Percentiles rank a stretch among this genome's conserved stretches.
These are phyloP conservation scores for Suillus subluteus DNA, from an alignment of 768 basidiomycete species.

Conservation along the genomic window DNA sequence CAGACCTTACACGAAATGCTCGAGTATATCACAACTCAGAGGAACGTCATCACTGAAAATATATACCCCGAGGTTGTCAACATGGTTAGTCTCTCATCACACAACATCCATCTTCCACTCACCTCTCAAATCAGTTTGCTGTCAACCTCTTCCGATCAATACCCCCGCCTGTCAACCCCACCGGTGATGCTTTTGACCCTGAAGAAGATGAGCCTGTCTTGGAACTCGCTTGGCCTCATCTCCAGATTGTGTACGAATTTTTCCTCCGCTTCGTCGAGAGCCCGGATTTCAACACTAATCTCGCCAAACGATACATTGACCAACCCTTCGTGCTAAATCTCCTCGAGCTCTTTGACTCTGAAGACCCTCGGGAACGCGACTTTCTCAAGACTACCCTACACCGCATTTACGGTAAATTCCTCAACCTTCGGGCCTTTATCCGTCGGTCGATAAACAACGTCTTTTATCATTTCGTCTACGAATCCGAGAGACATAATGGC, in stretches of 20 bases:
- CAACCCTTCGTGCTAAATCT: conserved; percentile 95
- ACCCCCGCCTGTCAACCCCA: conserved; percentile 98
- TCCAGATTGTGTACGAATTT: conserved; percentile 99
- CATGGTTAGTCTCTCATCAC: conserved; percentile 68
- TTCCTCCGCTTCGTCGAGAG: conserved; percentile 98
- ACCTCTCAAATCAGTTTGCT: conserved; percentile 68
- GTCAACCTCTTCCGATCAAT: conserved; percentile 99
- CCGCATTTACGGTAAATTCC: conserved; percentile 99
- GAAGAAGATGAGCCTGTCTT: conserved; percentile 99
- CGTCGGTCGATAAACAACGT: conserved; percentile 99
- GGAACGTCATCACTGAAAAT: conserved; percentile 93
- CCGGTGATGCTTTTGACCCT: conserved; percentile 97
- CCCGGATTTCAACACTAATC: conserved; percentile 96
- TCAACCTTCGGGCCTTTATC: conserved; percentile 97
- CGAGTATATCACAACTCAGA: conserved; percentile 97
- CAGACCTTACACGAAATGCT: conserved; percentile 98
- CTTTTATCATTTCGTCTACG: conserved; percentile 99
- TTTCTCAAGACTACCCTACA: conserved; percentile 99
- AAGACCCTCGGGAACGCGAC: conserved; percentile 98
- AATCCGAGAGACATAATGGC: conserved; percentile 98
- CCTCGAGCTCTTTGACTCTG: conserved; percentile 97
- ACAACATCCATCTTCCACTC: conserved; percentile 13
- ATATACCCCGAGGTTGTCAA: conserved; percentile 99
- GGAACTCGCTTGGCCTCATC: conserved; percentile 98
- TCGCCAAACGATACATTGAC: conserved; percentile 97